Evolutionary conservation across 768 basidiomycete species (phyloP).

Genomic region (Calvatia gigantea): DNA sequence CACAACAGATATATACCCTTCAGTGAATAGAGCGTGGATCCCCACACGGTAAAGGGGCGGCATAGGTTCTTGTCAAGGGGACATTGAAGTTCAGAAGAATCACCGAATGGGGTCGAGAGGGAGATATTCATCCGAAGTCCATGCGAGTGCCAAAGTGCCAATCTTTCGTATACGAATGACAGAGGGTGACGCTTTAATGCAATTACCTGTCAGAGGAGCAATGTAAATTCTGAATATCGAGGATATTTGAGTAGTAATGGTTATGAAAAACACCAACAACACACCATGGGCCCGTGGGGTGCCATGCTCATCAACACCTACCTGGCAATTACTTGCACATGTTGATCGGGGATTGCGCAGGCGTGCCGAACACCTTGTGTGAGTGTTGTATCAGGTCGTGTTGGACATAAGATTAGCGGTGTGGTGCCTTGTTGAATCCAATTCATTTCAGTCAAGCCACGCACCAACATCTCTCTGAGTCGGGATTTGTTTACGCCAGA

Average conservation of each 20-base stretch:
- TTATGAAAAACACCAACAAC: background rate
- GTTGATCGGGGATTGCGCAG: background rate
- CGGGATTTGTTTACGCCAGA: background rate
- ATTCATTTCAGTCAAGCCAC: background rate
- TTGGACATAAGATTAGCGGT: background rate
- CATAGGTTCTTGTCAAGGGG: constrained; percentile 23
- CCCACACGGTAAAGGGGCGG: constrained; percentile 24
- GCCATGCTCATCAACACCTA: background rate
- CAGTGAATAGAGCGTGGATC: constrained; percentile 15
- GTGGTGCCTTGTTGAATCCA: background rate
- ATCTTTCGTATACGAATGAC: constrained; percentile 18
- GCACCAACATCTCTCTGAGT: background rate
- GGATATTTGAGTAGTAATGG: too few species aligned
- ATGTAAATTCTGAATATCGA: too few species aligned
- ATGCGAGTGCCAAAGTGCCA: constrained; percentile 27
- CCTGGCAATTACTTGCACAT: background rate
- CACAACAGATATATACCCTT: constrained; percentile 22
- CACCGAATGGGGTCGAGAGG: constrained; percentile 28
- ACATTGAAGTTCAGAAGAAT: constrained; percentile 33
- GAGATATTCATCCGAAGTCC: constrained; percentile 32
- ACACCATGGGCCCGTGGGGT: background rate
- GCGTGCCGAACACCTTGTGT: background rate
- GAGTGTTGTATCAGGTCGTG: background rate
- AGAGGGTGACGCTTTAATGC: background rate
- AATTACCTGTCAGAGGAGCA: background rate